A percentile compares a stretch with the other conserved stretches of the same genome.
These are phyloP conservation scores for Phaeomoniella chlamydospora DNA, from an alignment of 2,329 filamentous ascomycete species.

Conservation along the genomic window DNA sequence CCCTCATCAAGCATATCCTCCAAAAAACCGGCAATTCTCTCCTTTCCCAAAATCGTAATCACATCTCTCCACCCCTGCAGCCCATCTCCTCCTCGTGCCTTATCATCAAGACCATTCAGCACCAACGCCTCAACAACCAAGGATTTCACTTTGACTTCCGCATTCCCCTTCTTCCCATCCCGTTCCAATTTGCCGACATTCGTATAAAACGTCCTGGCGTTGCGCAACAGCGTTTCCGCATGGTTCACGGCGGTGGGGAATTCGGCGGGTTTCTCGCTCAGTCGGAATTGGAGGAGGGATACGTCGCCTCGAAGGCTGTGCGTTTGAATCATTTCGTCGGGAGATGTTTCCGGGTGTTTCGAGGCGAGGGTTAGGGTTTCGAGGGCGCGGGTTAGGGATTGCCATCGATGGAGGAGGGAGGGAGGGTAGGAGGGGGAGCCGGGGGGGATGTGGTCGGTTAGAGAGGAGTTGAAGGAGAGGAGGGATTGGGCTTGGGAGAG, in stretches of 20 bases:
- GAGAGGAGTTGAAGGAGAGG: conserved; percentile 35
- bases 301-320: conserved; percentile 40
- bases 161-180: neutral
- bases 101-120: too few relatives aligned
- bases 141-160: too few relatives aligned
- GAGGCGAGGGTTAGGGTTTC: conserved; percentile 34
- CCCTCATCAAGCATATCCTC: too few relatives aligned
- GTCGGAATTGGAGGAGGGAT: conserved; percentile 38
- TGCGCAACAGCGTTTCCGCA: conserved; percentile 32
- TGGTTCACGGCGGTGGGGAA: conserved; percentile 28
- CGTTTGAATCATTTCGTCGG: conserved; percentile 35
- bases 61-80: too few relatives aligned
- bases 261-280: conserved; percentile 30
- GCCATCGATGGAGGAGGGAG: conserved; percentile 31
- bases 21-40: too few relatives aligned
- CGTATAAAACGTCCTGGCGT: conserved; percentile 43
- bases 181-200: conserved; percentile 25
- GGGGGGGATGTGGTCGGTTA: conserved; percentile 18
- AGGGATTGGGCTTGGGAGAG: conserved; percentile 44
- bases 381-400: conserved; percentile 35
- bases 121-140: too few relatives aligned
- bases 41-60: too few relatives aligned
- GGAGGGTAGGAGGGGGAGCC: conserved; percentile 13
- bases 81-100: too few relatives aligned
- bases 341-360: conserved; percentile 28